Conservation (phyloP, 2,329 filamentous ascomycete genomes). For the Neofusicoccum laricinum region DNA sequence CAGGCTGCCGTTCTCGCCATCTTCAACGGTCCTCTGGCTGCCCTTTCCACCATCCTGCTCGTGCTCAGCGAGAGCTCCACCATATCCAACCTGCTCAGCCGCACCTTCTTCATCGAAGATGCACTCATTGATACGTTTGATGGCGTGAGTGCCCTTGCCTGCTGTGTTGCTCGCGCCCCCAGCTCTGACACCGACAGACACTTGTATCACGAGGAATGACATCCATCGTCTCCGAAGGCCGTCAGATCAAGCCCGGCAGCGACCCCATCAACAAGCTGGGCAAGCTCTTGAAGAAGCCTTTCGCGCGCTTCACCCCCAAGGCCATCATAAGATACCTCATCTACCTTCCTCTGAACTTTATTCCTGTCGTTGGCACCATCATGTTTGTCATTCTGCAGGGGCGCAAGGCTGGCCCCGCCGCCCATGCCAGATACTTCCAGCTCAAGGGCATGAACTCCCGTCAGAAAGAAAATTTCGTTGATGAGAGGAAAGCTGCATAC, state of each 20-base stretch:
- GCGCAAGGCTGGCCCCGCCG: constrained; percentile 51
- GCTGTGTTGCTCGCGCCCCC: no score
- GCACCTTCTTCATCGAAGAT: constrained; percentile 75
- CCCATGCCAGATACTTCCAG: constrained; percentile 75
- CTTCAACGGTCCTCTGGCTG: constrained; percentile 78
- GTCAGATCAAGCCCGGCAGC: constrained; percentile 61
- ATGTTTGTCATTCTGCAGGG: constrained; percentile 75
- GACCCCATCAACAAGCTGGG: constrained; percentile 57
- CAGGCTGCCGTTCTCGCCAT: constrained; percentile 80
- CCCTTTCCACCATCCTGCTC: constrained; percentile 68
- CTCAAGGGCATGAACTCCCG: constrained; percentile 75
- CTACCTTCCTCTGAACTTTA: constrained; percentile 89
- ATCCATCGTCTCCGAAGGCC: constrained; percentile 68
- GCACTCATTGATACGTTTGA: constrained; percentile 88
- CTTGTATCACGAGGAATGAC: constrained; percentile 55
- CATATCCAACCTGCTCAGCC: constrained; percentile 54
- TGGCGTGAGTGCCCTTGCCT: constrained; percentile 45
- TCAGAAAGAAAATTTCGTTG: constrained; percentile 66
- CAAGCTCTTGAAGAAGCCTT: constrained; percentile 55
- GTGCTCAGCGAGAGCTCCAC: constrained; percentile 54
- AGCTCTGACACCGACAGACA: constrained; percentile 27
- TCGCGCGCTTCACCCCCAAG: constrained; percentile 51
- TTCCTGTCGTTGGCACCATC: constrained; percentile 81
- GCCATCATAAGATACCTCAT: constrained; percentile 75
- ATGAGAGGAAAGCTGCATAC: constrained; percentile 71